Evolutionary conservation across 805 yeast genomes (phyloP).

Genomic region (Wickerhamiella occidentalis): DNA sequence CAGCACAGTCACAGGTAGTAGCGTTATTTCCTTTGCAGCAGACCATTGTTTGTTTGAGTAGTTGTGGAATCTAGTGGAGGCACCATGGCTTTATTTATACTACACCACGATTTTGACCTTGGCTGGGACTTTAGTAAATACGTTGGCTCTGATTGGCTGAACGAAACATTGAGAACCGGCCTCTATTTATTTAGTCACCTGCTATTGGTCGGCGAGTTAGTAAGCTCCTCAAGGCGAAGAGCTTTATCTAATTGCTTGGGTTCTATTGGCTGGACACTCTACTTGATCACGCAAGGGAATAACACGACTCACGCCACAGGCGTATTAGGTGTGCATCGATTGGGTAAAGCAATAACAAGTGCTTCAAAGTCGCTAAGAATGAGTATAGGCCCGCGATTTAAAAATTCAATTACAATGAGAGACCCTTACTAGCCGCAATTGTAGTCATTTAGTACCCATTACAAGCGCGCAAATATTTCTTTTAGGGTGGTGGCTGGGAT

Average conservation of each 20-base stretch:
- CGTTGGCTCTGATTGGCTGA: background rate
- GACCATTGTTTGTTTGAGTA: conserved; percentile 26
- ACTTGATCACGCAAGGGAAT: too few species aligned
- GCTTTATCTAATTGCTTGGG: too few species aligned
- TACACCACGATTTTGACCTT: background rate
- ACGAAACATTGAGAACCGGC: too few species aligned
- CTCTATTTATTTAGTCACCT: too few species aligned
- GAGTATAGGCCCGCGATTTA: background rate
- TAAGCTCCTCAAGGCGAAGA: too few species aligned
- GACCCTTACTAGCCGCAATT: too few species aligned
- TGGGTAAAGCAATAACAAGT: background rate
- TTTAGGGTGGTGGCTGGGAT: background rate
- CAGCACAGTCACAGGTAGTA: conserved; percentile 44
- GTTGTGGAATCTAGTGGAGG: background rate
- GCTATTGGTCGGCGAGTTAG: too few species aligned
- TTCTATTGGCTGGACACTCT: too few species aligned
- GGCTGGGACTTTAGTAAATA: background rate
- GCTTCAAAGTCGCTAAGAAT: background rate
- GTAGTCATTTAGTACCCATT: too few species aligned
- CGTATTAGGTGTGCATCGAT: background rate
- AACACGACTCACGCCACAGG: background rate
- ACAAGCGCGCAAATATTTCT: background rate
- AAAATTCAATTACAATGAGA: background rate
- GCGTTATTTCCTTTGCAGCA: conserved; percentile 34
- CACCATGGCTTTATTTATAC: background rate